Evolutionary conservation across 306 rosid species (phyloP).

Genomic region (Cucumis sativus): DNA sequence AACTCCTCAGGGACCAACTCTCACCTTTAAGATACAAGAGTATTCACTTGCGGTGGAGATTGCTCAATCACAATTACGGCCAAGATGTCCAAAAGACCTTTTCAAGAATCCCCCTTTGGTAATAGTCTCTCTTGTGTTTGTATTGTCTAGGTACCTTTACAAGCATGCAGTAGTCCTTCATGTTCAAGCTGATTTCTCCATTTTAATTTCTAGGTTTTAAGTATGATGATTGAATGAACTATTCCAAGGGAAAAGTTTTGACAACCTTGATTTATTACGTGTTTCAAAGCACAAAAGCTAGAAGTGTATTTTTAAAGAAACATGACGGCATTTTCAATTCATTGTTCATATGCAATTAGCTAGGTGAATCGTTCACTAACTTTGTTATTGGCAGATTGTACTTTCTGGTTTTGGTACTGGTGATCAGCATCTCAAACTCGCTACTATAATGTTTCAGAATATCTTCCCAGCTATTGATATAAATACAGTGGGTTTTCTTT

Average conservation of each 20-base stretch:
- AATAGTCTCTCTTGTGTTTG: conserved; percentile 4
- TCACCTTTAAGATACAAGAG: conserved; percentile 62
- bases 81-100: conserved; percentile 85
- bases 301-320: not conserved
- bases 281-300: not conserved
- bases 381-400: conserved; percentile 48
- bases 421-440: conserved; percentile 59
- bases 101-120: conserved; percentile 89
- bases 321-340: not conserved
- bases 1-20: conserved; percentile 95
- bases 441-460: conserved; percentile 80
- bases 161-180: not conserved
- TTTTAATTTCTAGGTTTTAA: not conserved
- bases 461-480: conserved; percentile 89
- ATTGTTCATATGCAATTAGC: not conserved
- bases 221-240: not conserved
- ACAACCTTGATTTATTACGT: not conserved
- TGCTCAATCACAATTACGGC: conserved; percentile 62
- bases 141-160: not conserved
- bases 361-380: not conserved
- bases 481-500: conserved; percentile 65
- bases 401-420: conserved; percentile 85
- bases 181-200: not conserved
- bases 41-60: conserved; percentile 78
- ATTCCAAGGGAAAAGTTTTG: not conserved